Base-by-base conservation (phyloP, 1,284 basidiomycete genomes). In the Microbotryum intermedium region DNA sequence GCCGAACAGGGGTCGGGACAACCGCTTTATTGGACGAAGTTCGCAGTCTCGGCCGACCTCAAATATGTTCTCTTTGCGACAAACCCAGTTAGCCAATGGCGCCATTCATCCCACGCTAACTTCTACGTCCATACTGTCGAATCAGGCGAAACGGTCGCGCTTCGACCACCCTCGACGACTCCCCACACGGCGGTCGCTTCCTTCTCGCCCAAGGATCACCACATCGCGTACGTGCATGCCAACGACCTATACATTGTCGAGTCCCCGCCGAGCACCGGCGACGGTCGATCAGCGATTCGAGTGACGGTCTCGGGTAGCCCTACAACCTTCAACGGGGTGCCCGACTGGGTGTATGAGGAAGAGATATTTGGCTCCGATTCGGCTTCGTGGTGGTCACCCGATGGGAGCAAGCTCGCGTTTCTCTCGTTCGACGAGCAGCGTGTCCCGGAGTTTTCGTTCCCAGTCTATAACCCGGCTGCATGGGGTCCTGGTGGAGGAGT, bases 341-440 rank as follows among this genome's bases (percentile, higher is more conserved):
- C 91, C 0, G 91, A 95, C 74, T 97, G 94, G 75, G 91, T 94
- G 7, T 95, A 95, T 74, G 92, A 97, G 74, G 92, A 97, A 74
- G 92, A 97, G 73, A 82, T 97, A 26, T 88, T 91, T 67, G 77
- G 79, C 6, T 72, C 77, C 42, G 84, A 91, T 69, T 84, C 76
- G 54, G 85, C 91, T 0, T 78, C 94, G 8, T 97, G 91, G 91
- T 97, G 90, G 86, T 86, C 87, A 29, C 92, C 92, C 0, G 83
- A 88, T 67, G 85, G 86, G 0, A 77, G 80, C 11, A 86, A 86
- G 65, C 69, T 97, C 43, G 89, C 91, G 0, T 98, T 86, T 77
- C 82, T 97, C 46, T 78, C 82, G 18, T 84, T 90, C 62, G 90
- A 98, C 74, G 94, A 97, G 77, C 87, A 87, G 1, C 76, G 80